Conservation (phyloP, 768 basidiomycete genomes). For the Pisolithus marmoratus region DNA sequence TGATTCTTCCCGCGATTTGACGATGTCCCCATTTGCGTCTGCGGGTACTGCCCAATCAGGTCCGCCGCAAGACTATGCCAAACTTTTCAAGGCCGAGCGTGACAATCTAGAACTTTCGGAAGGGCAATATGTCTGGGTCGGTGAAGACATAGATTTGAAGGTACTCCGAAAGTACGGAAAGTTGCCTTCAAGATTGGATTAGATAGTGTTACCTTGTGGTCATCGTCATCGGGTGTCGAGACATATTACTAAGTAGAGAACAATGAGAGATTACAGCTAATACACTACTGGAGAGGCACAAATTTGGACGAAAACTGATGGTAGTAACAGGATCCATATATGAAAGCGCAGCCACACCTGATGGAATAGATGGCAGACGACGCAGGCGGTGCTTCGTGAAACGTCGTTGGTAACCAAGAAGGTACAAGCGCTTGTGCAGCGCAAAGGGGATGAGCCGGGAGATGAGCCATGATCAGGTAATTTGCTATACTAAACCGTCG, state of each 20-base stretch:
- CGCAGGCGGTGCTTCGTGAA: background rate
- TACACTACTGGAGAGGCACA: constrained; percentile 24
- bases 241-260: constrained; percentile 17
- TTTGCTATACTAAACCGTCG: constrained; percentile 81
- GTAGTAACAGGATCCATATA: background rate
- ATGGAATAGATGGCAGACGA: background rate
- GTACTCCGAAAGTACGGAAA: constrained; percentile 77
- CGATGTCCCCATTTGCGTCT: constrained; percentile 59
- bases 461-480: background rate
- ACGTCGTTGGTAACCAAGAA: background rate
- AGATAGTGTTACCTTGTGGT: constrained; percentile 10
- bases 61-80: constrained; percentile 79
- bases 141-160: constrained; percentile 72
- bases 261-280: constrained; percentile 13
- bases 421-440: background rate
- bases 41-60: constrained; percentile 40
- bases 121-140: constrained; percentile 79
- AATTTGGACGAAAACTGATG: constrained; percentile 8
- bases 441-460: background rate
- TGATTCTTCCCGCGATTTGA: constrained; percentile 72
- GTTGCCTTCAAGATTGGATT: constrained; percentile 29
- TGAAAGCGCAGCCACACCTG: background rate
- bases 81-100: constrained; percentile 84
- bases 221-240: constrained; percentile 6
- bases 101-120: constrained; percentile 93